Conservation (phyloP, 164 flowering plant genomes). For the Vitis riparia region DNA sequence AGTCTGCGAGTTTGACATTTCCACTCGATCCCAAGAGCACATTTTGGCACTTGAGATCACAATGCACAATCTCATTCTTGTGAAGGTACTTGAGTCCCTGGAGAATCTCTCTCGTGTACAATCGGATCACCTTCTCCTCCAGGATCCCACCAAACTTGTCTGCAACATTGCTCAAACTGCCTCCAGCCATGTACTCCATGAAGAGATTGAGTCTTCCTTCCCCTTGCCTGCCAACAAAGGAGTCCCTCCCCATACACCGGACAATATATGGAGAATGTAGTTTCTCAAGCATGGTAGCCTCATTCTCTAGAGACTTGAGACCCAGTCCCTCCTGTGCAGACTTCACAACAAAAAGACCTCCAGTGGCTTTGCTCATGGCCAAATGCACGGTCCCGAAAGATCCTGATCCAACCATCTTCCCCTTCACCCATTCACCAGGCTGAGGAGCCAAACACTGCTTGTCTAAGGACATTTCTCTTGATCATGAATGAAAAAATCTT, state of each 20-base stretch:
- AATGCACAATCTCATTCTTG: slow-evolving; percentile 47
- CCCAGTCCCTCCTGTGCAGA: slow-evolving; percentile 36
- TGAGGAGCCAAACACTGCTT: slow-evolving; percentile 10
- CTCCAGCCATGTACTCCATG: slow-evolving; percentile 70
- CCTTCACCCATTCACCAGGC: slow-evolving; percentile 48
- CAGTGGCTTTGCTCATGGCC: slow-evolving; percentile 50
- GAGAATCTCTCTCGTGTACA: slow-evolving; percentile 48
- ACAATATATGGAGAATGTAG: slow-evolving; percentile 47
- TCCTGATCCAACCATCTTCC: slow-evolving; percentile 50
- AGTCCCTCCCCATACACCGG: slow-evolving; percentile 38
- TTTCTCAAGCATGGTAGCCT: slow-evolving; percentile 41
- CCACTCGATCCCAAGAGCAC: slow-evolving; percentile 51
- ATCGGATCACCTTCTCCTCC: slow-evolving; percentile 45
- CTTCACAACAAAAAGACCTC: slow-evolving; percentile 52
- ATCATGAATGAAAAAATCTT: not conserved
- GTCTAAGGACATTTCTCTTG: slow-evolving; percentile 22
- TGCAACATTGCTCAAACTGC: slow-evolving; percentile 42
- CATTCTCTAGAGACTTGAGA: slow-evolving; percentile 34
- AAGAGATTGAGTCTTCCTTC: slow-evolving; percentile 30
- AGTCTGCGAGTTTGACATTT: slow-evolving; percentile 51
- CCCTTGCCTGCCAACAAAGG: slow-evolving; percentile 15
- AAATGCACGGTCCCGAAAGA: slow-evolving; percentile 49
- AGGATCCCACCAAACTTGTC: slow-evolving; percentile 46
- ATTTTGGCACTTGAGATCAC: slow-evolving; percentile 66
- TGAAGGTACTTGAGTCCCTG: slow-evolving; percentile 49